phyloP scores from a whole-genome alignment of 441 rosid genomes.

The Capsella rubella region DNA sequence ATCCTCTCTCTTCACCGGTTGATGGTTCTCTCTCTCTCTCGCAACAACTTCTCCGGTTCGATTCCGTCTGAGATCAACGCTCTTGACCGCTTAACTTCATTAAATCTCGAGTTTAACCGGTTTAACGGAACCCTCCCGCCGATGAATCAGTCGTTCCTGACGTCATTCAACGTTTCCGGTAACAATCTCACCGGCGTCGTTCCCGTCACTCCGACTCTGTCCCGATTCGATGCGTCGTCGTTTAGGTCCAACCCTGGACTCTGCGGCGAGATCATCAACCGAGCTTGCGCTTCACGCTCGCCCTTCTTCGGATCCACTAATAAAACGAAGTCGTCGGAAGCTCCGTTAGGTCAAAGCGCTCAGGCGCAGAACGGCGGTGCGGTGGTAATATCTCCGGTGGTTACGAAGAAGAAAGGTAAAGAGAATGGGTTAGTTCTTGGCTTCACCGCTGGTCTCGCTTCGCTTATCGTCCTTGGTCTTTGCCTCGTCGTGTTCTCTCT shows the following conservation, averaged over 20 bases:
- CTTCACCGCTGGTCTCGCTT: constrained; percentile 54
- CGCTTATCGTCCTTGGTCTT: constrained; percentile 54
- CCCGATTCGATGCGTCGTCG: constrained; percentile 65
- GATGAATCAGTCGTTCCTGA: constrained; percentile 68
- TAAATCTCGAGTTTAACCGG: constrained; percentile 66
- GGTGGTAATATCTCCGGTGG: constrained; percentile 58
- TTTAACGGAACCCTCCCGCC: constrained; percentile 77
- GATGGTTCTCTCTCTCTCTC: constrained; percentile 62
- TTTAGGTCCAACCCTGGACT: constrained; percentile 68
- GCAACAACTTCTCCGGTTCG: constrained; percentile 59
- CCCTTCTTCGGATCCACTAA: constrained; percentile 68
- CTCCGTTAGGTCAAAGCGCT: constrained; percentile 67
- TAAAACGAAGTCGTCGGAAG: constrained; percentile 44
- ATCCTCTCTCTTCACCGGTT: constrained; percentile 66
- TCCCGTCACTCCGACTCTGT: constrained; percentile 69
- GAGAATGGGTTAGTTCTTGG: constrained; percentile 54
- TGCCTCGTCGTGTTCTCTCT: constrained; percentile 51
- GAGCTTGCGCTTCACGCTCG: constrained; percentile 59
- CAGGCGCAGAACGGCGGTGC: constrained; percentile 57
- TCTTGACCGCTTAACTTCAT: constrained; percentile 62
- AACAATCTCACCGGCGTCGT: constrained; percentile 77
- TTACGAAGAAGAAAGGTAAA: constrained; percentile 48
- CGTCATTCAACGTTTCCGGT: constrained; percentile 66
- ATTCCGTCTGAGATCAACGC: constrained; percentile 60
- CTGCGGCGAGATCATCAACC: constrained; percentile 78